Percentiles rank a stretch among this genome's conserved stretches.
phyloP scores from a whole-genome alignment of 2,329 filamentous ascomycete species.

The Didymella lethalis region DNA sequence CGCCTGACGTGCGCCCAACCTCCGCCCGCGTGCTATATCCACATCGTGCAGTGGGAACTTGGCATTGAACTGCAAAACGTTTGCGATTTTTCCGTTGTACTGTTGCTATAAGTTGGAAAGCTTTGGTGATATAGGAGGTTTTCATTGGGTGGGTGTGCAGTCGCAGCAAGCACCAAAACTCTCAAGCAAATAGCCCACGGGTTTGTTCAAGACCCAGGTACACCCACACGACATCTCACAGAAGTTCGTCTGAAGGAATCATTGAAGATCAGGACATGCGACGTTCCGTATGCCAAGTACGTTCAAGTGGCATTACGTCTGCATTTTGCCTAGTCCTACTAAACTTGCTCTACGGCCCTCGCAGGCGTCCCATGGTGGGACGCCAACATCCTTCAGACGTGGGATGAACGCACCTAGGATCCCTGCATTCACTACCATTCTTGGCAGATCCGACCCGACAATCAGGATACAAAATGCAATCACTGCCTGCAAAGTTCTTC shows the following conservation, averaged over 20 bases:
- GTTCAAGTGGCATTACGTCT: conserved; percentile 10
- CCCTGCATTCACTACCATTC: conserved; percentile 23
- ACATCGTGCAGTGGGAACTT: conserved; percentile 37
- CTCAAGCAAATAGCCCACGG: not conserved
- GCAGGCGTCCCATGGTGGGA: conserved; percentile 13
- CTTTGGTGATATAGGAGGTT: not conserved
- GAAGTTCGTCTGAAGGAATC: not conserved
- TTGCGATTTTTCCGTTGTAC: not conserved
- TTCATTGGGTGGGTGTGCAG: not conserved
- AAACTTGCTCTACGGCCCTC: not conserved
- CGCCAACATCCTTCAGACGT: conserved; percentile 17
- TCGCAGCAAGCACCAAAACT: not conserved
- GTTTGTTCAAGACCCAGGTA: too few relatives aligned
- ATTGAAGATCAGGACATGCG: not conserved
- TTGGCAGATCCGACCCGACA: conserved; percentile 25
- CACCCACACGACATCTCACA: not conserved
- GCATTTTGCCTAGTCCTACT: conserved; percentile 5
- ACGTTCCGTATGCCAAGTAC: conserved; percentile 4
- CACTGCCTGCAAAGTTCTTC: conserved; percentile 15
- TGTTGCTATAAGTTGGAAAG: not conserved
- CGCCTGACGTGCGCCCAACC: conserved; percentile 41
- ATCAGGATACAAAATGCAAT: conserved; percentile 30
- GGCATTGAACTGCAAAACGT: conserved; percentile 23
- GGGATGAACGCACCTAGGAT: conserved; percentile 18
- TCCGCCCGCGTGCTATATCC: conserved; percentile 25